Base-by-base conservation (phyloP, 2,329 filamentous ascomycete species). In the Alternaria gansuensis region DNA sequence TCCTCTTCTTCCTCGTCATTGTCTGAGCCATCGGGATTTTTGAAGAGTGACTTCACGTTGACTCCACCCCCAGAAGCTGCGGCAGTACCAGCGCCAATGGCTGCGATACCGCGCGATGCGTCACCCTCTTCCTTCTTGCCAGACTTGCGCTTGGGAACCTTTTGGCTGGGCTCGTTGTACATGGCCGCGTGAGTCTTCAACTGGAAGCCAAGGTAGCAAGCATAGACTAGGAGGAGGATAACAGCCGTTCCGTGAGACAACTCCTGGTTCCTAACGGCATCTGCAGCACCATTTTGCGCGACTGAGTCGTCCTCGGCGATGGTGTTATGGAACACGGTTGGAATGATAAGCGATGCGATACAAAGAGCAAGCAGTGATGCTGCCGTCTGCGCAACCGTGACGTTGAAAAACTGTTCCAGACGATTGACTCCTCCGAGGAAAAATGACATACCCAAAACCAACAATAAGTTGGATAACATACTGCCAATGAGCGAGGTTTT, bases 371-470 rank as follows among this genome's bases (percentile, higher is more conserved):
- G 85, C 51, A 96, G 80, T 71, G 90, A 92, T 13, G 93, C 88
- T 3, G 93, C 91, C 0, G 93, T 97, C 77, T 97, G 93, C 0
- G 93, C 93, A 6, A 97, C 93, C 0, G 91, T 94, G 33, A 90
- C 87, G 81, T 97, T 97, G 85, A 97, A 98, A 77, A 87, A 89
- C 76, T 97, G 94, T 75, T 96, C 90, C 28, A 85, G 73, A 28
- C 93, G 87, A 59, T 90, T 88, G 67, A 96, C 76, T 4, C 92
- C 92, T 49, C 92, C 93, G 60, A 91, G 89, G 81, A 96, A 95
- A 83, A 96, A 97, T 75, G 89, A 95, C 87, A 93, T 96, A 55
- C 92, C 93, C 82, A 97, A 82, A 51, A 97, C 92, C 13, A 97
- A 85, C 3, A 97, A 85, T 58, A 98, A 78, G 75, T 97, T 97